Conservation (phyloP, 139 green algal species). For the Micractinium conductrix region DNA sequence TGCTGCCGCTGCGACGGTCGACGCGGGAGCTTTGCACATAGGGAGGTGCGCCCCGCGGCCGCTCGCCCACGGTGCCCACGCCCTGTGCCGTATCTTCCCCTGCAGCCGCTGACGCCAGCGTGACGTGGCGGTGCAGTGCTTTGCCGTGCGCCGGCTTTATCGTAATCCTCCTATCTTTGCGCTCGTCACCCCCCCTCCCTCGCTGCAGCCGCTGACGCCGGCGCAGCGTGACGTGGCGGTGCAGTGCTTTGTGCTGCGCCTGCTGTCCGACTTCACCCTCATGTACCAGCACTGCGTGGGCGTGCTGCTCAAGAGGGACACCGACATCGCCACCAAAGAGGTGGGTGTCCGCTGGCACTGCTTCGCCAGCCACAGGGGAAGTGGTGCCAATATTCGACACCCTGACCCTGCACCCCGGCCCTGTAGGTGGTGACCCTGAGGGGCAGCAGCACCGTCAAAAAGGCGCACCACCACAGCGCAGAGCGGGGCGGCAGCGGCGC, state of each 20-base stretch:
- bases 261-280: slow-evolving; percentile 88
- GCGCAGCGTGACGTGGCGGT: slow-evolving; percentile 44
- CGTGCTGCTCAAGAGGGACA: slow-evolving; percentile 84
- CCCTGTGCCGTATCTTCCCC: too few species aligned
- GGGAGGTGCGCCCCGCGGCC: too few species aligned
- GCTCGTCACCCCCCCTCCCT: not conserved
- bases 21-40: too few species aligned
- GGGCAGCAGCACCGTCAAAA: not conserved
- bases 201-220: slow-evolving; percentile 26
- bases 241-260: slow-evolving; percentile 74
- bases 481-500: not conserved
- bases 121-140: slow-evolving; percentile 61
- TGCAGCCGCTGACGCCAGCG: slow-evolving; percentile 37
- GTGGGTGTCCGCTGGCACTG: slow-evolving; percentile 1
- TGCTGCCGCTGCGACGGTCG: too few species aligned
- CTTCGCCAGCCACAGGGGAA: too few species aligned
- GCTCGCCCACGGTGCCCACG: too few species aligned
- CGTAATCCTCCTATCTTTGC: not conserved
- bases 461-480: not conserved
- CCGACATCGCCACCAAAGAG: slow-evolving; percentile 52
- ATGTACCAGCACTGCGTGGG: slow-evolving; percentile 76
- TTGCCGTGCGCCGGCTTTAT: slow-evolving; percentile 81
- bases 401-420: too few species aligned
- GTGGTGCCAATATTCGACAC: too few species aligned
- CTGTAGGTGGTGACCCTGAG: not conserved